These are phyloP conservation scores for Hippophae tibetana DNA, from an alignment of 306 rosid genomes.

Conservation along the genomic window DNA sequence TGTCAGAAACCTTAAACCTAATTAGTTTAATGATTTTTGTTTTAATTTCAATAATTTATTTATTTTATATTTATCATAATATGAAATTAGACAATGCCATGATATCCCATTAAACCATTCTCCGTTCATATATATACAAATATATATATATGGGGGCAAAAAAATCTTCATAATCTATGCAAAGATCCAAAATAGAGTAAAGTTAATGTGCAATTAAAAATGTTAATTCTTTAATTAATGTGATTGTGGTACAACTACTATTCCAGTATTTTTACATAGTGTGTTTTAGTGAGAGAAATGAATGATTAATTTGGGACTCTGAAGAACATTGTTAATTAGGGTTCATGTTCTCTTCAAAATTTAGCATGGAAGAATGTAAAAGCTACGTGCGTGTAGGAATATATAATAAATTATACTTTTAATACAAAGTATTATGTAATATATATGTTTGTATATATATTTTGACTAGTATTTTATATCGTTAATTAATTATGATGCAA, in stretches of 20 bases:
- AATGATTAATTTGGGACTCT: neutral
- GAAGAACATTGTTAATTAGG: too few species aligned
- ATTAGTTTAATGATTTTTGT: slow-evolving; percentile 25
- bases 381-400: too few species aligned
- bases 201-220: slow-evolving; percentile 15
- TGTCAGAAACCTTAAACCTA: slow-evolving; percentile 31
- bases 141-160: slow-evolving; percentile 22
- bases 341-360: neutral
- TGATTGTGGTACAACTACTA: slow-evolving; percentile 2
- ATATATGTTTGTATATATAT: neutral
- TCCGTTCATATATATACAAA: too few species aligned
- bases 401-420: too few species aligned
- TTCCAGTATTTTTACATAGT: slow-evolving; percentile 21
- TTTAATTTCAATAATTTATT: neutral
- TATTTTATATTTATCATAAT: too few species aligned
- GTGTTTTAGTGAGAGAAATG: neutral
- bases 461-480: neutral
- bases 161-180: slow-evolving; percentile 39
- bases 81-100: too few species aligned
- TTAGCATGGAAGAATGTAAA: neutral
- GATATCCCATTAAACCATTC: too few species aligned
- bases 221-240: slow-evolving; percentile 1
- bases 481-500: neutral
- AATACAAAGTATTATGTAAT: neutral
- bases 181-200: slow-evolving; percentile 27